phyloP scores from a whole-genome alignment of 148 eudicot genomes.

The Heliamphora exappendiculata region DNA sequence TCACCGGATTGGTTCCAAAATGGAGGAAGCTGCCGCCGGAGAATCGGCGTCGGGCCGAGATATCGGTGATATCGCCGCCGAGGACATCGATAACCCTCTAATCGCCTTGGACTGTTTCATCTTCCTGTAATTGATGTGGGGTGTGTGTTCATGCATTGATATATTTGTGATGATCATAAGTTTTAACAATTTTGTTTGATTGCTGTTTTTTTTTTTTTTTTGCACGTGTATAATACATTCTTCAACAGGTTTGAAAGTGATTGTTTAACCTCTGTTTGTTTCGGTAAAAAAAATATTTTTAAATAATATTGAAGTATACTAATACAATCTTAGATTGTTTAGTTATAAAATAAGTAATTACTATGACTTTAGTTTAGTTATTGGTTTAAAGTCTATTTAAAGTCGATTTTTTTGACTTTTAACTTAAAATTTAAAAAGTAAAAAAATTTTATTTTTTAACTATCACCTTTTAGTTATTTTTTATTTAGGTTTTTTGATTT shows the following conservation, averaged over 20 bases:
- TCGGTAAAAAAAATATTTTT: too few species aligned
- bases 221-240: neutral
- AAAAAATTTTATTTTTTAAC: too few species aligned
- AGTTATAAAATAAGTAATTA: too few species aligned
- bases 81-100: constrained; percentile 66
- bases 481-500: too few species aligned
- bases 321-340: too few species aligned
- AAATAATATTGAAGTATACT: too few species aligned
- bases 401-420: too few species aligned
- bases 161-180: neutral
- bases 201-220: neutral
- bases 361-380: too few species aligned
- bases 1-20: constrained; percentile 27
- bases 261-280: too few species aligned
- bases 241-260: constrained; percentile 8
- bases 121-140: constrained; percentile 35
- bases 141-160: neutral
- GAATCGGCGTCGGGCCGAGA: constrained; percentile 26
- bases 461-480: too few species aligned
- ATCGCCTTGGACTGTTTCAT: constrained; percentile 89
- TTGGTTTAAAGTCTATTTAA: too few species aligned
- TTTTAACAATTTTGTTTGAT: neutral
- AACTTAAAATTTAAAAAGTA: too few species aligned
- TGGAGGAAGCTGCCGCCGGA: constrained; percentile 27
- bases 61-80: constrained; percentile 29